phyloP scores from a whole-genome alignment of 768 basidiomycete species.

The Lactarius psammicola region DNA sequence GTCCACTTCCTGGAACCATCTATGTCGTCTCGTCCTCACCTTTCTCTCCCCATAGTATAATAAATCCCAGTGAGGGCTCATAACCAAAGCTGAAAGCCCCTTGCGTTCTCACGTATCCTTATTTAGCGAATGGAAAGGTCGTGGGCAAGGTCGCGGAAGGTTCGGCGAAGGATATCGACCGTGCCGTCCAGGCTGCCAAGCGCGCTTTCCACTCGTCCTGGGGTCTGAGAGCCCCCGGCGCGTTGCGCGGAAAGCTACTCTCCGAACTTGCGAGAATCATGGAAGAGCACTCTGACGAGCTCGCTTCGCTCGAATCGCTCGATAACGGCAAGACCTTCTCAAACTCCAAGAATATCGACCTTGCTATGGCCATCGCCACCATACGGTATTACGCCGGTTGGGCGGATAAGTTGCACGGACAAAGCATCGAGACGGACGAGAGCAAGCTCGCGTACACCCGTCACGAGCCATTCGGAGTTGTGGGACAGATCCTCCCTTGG shows the following conservation, averaged over 20 bases:
- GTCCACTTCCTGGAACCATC: not conserved
- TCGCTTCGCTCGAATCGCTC: conserved; percentile 72
- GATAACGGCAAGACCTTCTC: conserved; percentile 63
- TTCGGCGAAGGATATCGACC: conserved; percentile 68
- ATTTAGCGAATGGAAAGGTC: conserved; percentile 50
- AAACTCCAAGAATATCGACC: conserved; percentile 49
- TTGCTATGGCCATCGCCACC: conserved; percentile 46
- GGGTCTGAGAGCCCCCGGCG: conserved; percentile 61
- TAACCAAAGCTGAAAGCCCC: not conserved
- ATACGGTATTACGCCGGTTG: conserved; percentile 85
- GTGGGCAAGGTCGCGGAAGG: conserved; percentile 59
- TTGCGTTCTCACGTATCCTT: conserved; percentile 4
- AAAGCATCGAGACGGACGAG: conserved; percentile 62
- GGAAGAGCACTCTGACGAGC: conserved; percentile 56
- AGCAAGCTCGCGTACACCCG: conserved; percentile 56
- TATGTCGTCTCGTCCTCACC: not conserved
- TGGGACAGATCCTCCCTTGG: conserved; percentile 65
- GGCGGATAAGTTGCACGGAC: conserved; percentile 82
- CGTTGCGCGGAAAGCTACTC: conserved; percentile 53
- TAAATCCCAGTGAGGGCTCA: conserved; percentile 50
- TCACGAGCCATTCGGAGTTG: conserved; percentile 61
- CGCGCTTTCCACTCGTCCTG: conserved; percentile 63
- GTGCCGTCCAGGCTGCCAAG: conserved; percentile 66
- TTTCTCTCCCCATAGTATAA: conserved; percentile 42
- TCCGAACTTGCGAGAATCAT: conserved; percentile 63